Conservation (phyloP, 306 rosid species). For the Nissolia schottii region DNA sequence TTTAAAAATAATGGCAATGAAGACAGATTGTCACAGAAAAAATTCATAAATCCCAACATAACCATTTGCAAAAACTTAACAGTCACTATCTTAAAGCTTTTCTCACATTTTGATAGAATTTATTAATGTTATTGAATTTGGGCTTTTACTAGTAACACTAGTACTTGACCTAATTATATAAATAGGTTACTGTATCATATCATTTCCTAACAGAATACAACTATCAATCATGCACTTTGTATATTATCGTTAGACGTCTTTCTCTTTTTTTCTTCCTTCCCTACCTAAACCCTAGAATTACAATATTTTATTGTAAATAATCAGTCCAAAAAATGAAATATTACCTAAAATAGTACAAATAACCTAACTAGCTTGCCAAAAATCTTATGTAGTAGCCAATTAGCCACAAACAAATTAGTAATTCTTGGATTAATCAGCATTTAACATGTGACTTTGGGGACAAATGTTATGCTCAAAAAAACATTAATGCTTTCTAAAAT, state of each 20-base stretch:
- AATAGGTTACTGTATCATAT: no score
- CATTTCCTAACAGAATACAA: no score
- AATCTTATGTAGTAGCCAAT: neutral
- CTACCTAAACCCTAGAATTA: neutral
- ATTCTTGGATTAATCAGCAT: neutral
- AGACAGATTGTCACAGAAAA: neutral
- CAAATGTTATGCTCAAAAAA: neutral
- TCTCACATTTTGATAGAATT: no score
- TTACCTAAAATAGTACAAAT: neutral
- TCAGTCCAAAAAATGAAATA: neutral
- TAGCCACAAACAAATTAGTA: neutral
- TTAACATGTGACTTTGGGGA: conserved; percentile 20
- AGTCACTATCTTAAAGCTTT: conserved; percentile 11
- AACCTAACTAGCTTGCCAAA: neutral
- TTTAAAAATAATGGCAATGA: neutral
- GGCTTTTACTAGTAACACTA: no score
- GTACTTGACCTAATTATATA: no score
- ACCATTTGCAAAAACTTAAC: neutral
- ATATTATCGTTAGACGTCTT: neutral
- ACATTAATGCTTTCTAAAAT: neutral
- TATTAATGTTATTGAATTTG: no score
- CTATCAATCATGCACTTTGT: no score
- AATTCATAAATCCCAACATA: neutral
- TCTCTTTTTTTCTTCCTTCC: neutral
- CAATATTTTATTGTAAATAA: neutral